Percentiles rank a stretch among this genome's conserved stretches.
Evolutionary conservation across 768 basidiomycete species (phyloP).

Genomic region (Mycena belliarum): DNA sequence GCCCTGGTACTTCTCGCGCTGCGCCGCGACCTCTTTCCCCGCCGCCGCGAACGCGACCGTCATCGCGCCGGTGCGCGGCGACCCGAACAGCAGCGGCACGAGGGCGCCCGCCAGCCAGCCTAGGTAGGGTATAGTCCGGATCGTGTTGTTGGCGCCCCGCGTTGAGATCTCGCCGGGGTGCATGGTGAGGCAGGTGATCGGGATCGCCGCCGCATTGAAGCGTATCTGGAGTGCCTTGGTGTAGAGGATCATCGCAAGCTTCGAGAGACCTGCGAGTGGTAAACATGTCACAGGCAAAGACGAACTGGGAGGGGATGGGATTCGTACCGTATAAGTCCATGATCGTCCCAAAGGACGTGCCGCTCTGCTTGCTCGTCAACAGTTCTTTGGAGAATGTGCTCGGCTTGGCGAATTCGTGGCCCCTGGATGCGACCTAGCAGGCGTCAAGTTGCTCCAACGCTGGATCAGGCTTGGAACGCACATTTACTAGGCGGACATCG

Average conservation of each 20-base stretch:
- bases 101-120: not conserved
- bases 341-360: not conserved
- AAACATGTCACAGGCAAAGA: not conserved
- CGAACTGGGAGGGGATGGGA: not conserved
- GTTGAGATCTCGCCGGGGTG: constrained; percentile 36
- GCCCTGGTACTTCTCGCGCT: constrained; percentile 29
- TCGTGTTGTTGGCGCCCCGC: not conserved
- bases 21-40: constrained; percentile 21
- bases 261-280: constrained; percentile 18
- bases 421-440: constrained; percentile 17
- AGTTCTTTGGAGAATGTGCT: constrained; percentile 16
- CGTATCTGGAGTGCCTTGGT: constrained; percentile 43
- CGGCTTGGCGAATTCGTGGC: constrained; percentile 3
- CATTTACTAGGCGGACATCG: constrained; percentile 57
- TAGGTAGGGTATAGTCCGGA: not conserved
- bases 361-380: constrained; percentile 13
- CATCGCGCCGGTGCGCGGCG: not conserved
- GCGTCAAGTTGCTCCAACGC: not conserved
- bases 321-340: constrained; percentile 16
- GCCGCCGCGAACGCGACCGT: constrained; percentile 32
- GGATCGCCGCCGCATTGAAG: constrained; percentile 29
- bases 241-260: constrained; percentile 28
- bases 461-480: constrained; percentile 17
- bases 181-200: constrained; percentile 29
- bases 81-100: not conserved